Conservation (phyloP, 306 rosid genomes). For the Echinosophora koreensis region DNA sequence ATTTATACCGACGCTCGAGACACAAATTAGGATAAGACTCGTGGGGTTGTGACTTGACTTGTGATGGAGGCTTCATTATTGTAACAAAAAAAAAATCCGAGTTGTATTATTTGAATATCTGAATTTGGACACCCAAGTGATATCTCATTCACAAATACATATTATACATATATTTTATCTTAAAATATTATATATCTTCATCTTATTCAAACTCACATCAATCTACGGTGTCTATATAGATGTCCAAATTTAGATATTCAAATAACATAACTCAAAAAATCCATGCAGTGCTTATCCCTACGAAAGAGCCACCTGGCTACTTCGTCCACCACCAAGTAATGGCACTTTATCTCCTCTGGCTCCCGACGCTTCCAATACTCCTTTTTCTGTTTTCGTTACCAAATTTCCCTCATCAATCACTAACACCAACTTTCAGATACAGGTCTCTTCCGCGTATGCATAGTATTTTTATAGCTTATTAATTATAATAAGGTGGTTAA, state of each 20-base stretch:
- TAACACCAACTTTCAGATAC: slow-evolving; percentile 12
- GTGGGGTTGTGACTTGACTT: neutral
- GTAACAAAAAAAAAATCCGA: neutral
- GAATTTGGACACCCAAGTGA: too few relatives aligned
- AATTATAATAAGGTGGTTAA: too few relatives aligned
- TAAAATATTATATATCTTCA: too few relatives aligned
- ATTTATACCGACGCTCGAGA: neutral
- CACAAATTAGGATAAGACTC: slow-evolving; percentile 6
- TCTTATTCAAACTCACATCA: too few relatives aligned
- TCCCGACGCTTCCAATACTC: slow-evolving; percentile 25
- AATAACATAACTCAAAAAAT: neutral
- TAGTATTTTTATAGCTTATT: too few relatives aligned
- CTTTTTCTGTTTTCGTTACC: slow-evolving; percentile 26
- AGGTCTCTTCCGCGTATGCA: slow-evolving; percentile 44
- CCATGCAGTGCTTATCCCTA: neutral
- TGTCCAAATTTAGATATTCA: too few relatives aligned
- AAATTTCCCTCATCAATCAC: slow-evolving; percentile 28
- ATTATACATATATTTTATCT: too few relatives aligned
- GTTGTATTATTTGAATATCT: too few relatives aligned
- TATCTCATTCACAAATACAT: too few relatives aligned
- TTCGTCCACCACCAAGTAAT: slow-evolving; percentile 31
- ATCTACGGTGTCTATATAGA: too few relatives aligned
- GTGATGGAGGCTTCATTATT: neutral
- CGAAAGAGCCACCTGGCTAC: slow-evolving; percentile 23
- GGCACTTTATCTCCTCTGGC: neutral